Evolutionary conservation across 495 filamentous ascomycete genomes (phyloP), one percentile per base, ranked within the genome.

Genomic region (Sabuloglossum arenarium): DNA sequence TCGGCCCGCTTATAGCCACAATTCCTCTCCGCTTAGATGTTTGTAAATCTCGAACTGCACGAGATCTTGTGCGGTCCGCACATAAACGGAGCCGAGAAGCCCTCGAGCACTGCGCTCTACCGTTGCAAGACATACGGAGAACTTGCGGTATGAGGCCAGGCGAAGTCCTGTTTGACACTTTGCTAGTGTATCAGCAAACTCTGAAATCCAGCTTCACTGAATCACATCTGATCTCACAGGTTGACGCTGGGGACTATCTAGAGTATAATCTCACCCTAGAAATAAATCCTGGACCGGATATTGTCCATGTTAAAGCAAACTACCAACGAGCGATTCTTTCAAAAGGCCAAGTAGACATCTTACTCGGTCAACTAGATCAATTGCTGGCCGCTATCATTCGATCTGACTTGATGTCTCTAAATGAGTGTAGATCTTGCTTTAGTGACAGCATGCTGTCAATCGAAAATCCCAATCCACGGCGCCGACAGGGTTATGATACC

Each of bases 111-210:
- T 72, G 71, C 30, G 67, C 68, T 1, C 58, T 86, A 31, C 73
- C 83, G 1, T 68, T 90, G 16, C 66, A 73, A 0, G 78, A 85
- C 19, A 85, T 93, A 56, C 84, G 79, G 59, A 76, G 72, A 52
- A 63, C 65, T 0, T 76, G 71, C 28, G 73, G 70, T 0, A 58
- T 81, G 0, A 65, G 72, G 14, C 62, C 75, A 1, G 68, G 67
- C 0, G 64, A 70, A 29, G 63, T 61, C 6, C 64, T 86, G 2
- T 90, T 86, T 58, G 82, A 89, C 54, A 74, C 79, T 0, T 69
- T 89, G 1, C 72, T 90, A 51, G 79, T 86, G 6, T 93, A 86
- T 72, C 86, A 93, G 58, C 79, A 90, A 63, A 80, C 78, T 1
- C 65, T 80, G 10, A 61, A 73, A 39, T 70, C 63, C 16, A 62